phyloP scores from a whole-genome alignment of 441 rosid genomes.

The Kokia cookei region DNA sequence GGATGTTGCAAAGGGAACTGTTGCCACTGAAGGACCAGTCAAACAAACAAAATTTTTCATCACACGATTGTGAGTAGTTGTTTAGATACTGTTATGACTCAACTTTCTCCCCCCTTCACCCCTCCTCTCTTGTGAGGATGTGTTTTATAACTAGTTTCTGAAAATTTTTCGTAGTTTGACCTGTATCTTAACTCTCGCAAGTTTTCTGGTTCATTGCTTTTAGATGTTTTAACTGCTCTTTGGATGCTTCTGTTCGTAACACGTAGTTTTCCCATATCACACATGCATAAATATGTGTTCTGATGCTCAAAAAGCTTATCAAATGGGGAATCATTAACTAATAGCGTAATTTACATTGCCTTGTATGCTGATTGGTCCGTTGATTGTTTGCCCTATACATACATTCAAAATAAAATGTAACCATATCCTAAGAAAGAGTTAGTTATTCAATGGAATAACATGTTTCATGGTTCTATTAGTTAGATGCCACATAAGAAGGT shows the following conservation, averaged over 20 bases:
- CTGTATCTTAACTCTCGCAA: not conserved
- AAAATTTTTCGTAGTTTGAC: not conserved
- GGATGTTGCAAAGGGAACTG: conserved; percentile 83
- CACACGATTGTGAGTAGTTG: conserved; percentile 55
- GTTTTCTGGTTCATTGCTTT: not conserved
- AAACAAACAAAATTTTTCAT: conserved; percentile 77
- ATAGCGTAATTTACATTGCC: not conserved
- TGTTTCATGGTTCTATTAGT: not conserved
- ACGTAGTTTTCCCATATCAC: not conserved
- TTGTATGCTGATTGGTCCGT: not conserved
- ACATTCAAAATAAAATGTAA: not conserved
- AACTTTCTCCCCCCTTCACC: not conserved
- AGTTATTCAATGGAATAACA: not conserved
- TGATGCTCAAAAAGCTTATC: not conserved
- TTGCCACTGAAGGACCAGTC: conserved; percentile 66
- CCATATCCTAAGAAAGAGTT: not conserved
- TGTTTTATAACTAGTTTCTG: not conserved
- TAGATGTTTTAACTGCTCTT: not conserved
- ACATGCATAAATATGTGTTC: not conserved
- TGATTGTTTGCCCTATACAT: not conserved
- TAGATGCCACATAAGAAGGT: not conserved
- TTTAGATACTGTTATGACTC: not conserved
- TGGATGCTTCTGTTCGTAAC: not conserved
- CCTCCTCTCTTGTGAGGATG: not conserved
- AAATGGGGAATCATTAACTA: not conserved